Evolutionary conservation across 2,329 filamentous ascomycete species (phyloP).

Genomic region (Didymella pinodella): DNA sequence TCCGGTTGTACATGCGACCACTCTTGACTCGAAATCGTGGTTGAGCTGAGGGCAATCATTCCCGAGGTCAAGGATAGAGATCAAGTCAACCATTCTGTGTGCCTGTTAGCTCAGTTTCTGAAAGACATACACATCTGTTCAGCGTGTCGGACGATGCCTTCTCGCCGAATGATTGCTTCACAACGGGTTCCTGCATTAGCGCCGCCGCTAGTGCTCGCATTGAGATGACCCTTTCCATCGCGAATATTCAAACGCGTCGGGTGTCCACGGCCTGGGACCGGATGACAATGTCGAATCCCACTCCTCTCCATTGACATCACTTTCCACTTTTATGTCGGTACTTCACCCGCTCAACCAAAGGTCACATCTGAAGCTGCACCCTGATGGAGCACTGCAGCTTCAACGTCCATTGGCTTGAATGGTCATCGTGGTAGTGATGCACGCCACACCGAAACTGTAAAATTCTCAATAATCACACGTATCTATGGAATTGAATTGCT

Average conservation of each 20-base stretch:
- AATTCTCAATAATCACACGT: neutral
- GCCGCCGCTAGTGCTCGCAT: neutral
- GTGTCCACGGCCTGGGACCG: neutral
- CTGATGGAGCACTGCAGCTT: neutral
- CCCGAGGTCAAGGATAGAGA: neutral
- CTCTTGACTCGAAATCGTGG: neutral
- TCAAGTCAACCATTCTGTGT: neutral
- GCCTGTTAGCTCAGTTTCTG: too few relatives aligned
- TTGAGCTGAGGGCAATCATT: neutral
- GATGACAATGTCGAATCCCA: neutral
- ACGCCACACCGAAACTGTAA: neutral
- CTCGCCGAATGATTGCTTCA: too few relatives aligned
- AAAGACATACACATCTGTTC: neutral
- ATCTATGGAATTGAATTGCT: neutral
- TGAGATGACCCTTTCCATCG: neutral
- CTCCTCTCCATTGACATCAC: neutral
- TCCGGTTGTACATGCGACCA: neutral
- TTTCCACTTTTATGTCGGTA: neutral
- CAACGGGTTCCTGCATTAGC: conserved; percentile 3
- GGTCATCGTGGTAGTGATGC: neutral
- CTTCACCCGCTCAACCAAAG: neutral
- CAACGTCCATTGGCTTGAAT: neutral
- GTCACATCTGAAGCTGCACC: neutral
- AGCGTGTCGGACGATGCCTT: neutral
- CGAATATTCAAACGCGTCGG: neutral